phyloP scores from a whole-genome alignment of 192 early-diverging fungal genomes.

The Umbelopsis vinacea region DNA sequence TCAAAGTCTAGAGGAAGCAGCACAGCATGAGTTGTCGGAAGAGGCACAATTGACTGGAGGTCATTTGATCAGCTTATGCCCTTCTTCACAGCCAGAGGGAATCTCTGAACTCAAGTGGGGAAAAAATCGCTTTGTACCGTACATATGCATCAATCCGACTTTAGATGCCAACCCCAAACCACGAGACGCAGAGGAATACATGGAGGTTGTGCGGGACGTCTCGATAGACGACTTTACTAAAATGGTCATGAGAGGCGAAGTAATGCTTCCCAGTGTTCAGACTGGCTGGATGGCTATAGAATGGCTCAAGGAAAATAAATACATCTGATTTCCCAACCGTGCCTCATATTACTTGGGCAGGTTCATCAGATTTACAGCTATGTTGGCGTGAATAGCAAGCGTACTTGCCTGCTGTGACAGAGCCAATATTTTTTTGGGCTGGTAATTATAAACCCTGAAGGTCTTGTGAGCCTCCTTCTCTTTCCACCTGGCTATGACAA shows the following conservation, averaged over 20 bases:
- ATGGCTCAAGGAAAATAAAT: conserved; percentile 43
- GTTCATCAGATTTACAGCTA: too few species aligned
- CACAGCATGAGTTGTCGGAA: conserved; percentile 60
- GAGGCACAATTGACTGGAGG: conserved; percentile 60
- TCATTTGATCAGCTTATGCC: conserved; percentile 48
- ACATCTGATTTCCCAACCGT: neutral
- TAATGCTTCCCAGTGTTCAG: conserved; percentile 56
- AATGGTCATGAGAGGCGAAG: conserved; percentile 44
- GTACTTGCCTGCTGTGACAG: too few species aligned
- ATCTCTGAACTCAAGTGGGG: conserved; percentile 67
- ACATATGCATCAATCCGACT: conserved; percentile 52
- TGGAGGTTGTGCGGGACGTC: conserved; percentile 43
- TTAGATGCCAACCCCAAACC: conserved; percentile 42
- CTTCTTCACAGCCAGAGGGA: conserved; percentile 46
- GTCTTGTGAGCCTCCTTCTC: too few species aligned
- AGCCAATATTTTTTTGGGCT: too few species aligned
- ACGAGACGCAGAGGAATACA: conserved; percentile 58
- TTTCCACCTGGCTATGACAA: too few species aligned
- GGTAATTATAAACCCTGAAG: too few species aligned
- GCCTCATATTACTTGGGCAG: neutral
- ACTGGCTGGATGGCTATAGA: conserved; percentile 54
- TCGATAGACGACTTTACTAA: conserved; percentile 34
- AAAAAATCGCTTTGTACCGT: conserved; percentile 61
- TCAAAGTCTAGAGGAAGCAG: conserved; percentile 48
- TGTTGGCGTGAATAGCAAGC: too few species aligned